These are phyloP conservation scores for Candida methanosorbosa DNA, from an alignment of 805 yeast species.

Conservation along the genomic window DNA sequence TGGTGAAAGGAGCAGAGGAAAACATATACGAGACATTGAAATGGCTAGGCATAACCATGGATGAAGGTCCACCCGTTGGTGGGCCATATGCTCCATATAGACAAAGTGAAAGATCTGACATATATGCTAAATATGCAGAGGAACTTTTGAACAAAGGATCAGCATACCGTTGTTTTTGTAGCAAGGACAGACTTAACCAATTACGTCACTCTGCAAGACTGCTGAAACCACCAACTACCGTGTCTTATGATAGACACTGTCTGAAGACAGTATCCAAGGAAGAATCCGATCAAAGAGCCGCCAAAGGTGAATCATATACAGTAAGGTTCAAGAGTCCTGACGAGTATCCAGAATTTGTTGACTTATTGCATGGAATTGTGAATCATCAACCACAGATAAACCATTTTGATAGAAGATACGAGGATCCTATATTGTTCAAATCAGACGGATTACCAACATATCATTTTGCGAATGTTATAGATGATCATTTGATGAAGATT, in stretches of 20 bases:
- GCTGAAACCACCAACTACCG: slow-evolving; percentile 83
- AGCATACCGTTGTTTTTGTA: slow-evolving; percentile 85
- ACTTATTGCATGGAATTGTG: slow-evolving; percentile 69
- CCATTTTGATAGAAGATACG: slow-evolving; percentile 61
- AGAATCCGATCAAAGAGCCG: slow-evolving; percentile 30
- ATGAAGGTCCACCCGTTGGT: slow-evolving; percentile 69
- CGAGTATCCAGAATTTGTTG: slow-evolving; percentile 56
- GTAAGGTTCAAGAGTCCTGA: slow-evolving; percentile 75
- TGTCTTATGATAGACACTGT: slow-evolving; percentile 86
- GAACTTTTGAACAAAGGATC: slow-evolving; percentile 50
- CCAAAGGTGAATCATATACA: slow-evolving; percentile 34
- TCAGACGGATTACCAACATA: slow-evolving; percentile 96
- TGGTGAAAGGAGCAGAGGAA: slow-evolving; percentile 75
- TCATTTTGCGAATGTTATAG: slow-evolving; percentile 93
- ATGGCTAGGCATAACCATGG: slow-evolving; percentile 72
- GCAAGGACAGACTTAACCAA: slow-evolving; percentile 63
- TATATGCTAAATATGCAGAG: slow-evolving; percentile 56
- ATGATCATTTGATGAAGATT: slow-evolving; percentile 86
- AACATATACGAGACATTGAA: slow-evolving; percentile 64
- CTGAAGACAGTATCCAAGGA: slow-evolving; percentile 29
- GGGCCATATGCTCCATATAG: slow-evolving; percentile 83
- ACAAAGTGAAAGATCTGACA: slow-evolving; percentile 69
- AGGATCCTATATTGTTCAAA: slow-evolving; percentile 82
- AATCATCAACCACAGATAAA: slow-evolving; percentile 78
- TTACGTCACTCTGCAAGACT: slow-evolving; percentile 66